Evolutionary conservation across 2,329 filamentous ascomycete species (phyloP).

Genomic region (Alternaria sp.): DNA sequence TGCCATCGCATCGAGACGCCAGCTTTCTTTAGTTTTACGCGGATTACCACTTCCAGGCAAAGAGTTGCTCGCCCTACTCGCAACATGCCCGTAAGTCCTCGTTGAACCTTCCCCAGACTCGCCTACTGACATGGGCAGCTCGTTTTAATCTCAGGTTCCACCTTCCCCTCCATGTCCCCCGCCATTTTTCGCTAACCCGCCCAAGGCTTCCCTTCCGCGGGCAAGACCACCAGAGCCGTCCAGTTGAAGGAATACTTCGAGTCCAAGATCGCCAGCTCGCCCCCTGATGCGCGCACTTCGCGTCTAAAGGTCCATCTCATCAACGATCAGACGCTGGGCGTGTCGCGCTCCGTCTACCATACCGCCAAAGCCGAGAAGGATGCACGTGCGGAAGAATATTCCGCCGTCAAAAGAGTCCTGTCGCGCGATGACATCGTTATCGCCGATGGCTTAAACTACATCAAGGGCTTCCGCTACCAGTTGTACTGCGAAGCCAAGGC

Average conservation of each 20-base stretch:
- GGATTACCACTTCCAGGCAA: constrained; percentile 12
- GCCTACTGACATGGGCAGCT: constrained; percentile 57
- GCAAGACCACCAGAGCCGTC: constrained; percentile 67
- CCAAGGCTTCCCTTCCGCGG: constrained; percentile 70
- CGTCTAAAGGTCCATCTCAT: constrained; percentile 76
- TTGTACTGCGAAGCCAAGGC: constrained; percentile 87
- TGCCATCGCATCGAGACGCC: constrained; percentile 28
- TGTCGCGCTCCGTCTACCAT: constrained; percentile 76
- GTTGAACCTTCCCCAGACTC: constrained; percentile 17
- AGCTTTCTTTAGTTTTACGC: constrained; percentile 11
- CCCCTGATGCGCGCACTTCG: constrained; percentile 55
- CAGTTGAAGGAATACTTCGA: constrained; percentile 73
- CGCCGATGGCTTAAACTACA: constrained; percentile 84
- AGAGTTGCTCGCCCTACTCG: constrained; percentile 6
- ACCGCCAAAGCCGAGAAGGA: constrained; percentile 84
- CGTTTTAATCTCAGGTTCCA: constrained; percentile 62
- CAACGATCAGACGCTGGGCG: constrained; percentile 75
- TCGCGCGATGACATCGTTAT: constrained; percentile 79
- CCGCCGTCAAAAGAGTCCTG: constrained; percentile 79
- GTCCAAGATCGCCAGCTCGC: constrained; percentile 62
- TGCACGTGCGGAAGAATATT: constrained; percentile 78
- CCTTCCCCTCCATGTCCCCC: constrained; percentile 11
- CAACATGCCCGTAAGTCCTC: constrained; percentile 40
- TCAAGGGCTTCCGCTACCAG: constrained; percentile 90
- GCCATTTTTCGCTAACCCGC: constrained; percentile 61